A percentile compares a stretch with the other conserved stretches of the same genome.
Evolutionary conservation across 306 rosid species (phyloP).

Genomic region (Pachyrhizus erosus): DNA sequence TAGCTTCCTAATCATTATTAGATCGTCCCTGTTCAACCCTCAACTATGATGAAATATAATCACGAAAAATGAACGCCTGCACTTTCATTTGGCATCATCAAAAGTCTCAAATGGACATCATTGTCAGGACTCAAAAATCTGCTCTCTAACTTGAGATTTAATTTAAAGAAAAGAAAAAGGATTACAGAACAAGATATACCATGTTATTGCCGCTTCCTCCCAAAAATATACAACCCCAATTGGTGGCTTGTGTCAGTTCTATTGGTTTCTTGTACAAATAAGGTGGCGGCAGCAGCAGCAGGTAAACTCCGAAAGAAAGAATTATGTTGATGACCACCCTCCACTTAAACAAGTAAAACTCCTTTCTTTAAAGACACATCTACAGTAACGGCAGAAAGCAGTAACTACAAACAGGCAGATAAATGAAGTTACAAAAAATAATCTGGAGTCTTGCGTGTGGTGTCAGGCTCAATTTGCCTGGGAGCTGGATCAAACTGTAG

Average conservation of each 20-base stretch:
- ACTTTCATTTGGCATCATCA: constrained; percentile 42
- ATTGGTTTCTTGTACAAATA: constrained; percentile 64
- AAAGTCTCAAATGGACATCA: constrained; percentile 39
- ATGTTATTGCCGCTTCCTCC: constrained; percentile 67
- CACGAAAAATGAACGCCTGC: constrained; percentile 45
- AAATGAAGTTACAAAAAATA: constrained; percentile 84
- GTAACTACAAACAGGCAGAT: constrained; percentile 58
- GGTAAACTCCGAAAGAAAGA: constrained; percentile 75
- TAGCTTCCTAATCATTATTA: neutral
- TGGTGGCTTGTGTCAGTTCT: constrained; percentile 62
- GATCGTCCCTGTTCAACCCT: neutral
- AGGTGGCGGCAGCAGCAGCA: constrained; percentile 55
- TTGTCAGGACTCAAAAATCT: constrained; percentile 47
- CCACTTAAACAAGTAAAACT: constrained; percentile 55
- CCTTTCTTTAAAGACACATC: constrained; percentile 68
- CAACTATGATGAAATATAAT: constrained; percentile 33
- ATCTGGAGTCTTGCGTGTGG: constrained; percentile 98
- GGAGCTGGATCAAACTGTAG: constrained; percentile 99
- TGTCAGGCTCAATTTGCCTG: constrained; percentile 96
- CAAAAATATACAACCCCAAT: constrained; percentile 80
- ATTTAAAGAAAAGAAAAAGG: constrained; percentile 18
- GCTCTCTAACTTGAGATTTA: constrained; percentile 48
- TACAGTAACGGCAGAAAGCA: constrained; percentile 62
- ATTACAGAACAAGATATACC: constrained; percentile 63
- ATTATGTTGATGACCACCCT: constrained; percentile 70